phyloP scores from a whole-genome alignment of 371 early-diverging fungal species.

The Capniomyces stellatus region DNA sequence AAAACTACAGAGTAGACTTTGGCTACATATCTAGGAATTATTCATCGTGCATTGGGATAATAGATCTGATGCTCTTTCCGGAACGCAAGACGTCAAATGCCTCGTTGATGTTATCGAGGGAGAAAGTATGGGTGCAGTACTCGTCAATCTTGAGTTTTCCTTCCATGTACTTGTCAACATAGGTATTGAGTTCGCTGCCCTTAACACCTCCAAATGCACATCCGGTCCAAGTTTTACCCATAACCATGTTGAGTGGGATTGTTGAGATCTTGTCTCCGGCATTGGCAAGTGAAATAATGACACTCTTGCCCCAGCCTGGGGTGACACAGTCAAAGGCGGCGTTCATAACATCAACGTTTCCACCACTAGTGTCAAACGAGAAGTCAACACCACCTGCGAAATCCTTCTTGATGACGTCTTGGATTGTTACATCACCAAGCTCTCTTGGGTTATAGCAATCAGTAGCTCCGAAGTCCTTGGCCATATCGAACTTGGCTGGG shows the following conservation, averaged over 20 bases:
- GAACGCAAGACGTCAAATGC: slow-evolving; percentile 79
- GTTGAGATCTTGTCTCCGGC: slow-evolving; percentile 84
- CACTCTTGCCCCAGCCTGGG: slow-evolving; percentile 80
- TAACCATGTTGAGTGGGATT: slow-evolving; percentile 86
- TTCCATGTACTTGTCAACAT: slow-evolving; percentile 67
- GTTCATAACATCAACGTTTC: slow-evolving; percentile 82
- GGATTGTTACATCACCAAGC: slow-evolving; percentile 46
- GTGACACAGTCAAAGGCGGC: slow-evolving; percentile 82
- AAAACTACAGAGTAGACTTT: too few relatives aligned
- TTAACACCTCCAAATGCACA: slow-evolving; percentile 93
- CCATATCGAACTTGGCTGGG: slow-evolving; percentile 42
- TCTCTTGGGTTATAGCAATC: slow-evolving; percentile 82
- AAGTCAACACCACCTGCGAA: slow-evolving; percentile 92
- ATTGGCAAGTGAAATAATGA: slow-evolving; percentile 83
- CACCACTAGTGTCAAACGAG: slow-evolving; percentile 84
- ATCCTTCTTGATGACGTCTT: slow-evolving; percentile 65
- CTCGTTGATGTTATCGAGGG: slow-evolving; percentile 71
- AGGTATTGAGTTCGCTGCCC: slow-evolving; percentile 74
- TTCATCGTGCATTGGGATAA: slow-evolving; percentile 16
- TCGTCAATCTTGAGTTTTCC: slow-evolving; percentile 80
- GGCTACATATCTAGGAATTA: too few relatives aligned
- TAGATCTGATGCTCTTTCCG: slow-evolving; percentile 33
- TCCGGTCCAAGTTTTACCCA: slow-evolving; percentile 88
- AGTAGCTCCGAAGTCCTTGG: slow-evolving; percentile 79
- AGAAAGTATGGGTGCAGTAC: slow-evolving; percentile 63